Conservation (phyloP, 2,329 filamentous ascomycete genomes). For the Westerdykella sp. region DNA sequence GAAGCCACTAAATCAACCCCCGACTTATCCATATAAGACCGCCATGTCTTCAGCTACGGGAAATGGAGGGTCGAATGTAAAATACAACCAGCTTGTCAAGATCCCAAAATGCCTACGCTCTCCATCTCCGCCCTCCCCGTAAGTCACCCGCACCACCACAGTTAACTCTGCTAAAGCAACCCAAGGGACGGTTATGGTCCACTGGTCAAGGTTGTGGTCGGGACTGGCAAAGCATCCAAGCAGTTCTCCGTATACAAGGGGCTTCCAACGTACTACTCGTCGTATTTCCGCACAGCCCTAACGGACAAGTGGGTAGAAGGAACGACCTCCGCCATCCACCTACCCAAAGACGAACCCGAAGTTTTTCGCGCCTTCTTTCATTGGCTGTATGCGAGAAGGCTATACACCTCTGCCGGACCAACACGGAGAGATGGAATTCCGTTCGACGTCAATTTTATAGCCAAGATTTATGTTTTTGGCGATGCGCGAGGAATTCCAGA, state of each 20-base stretch:
- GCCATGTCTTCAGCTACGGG: too few relatives aligned
- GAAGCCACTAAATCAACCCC: too few relatives aligned
- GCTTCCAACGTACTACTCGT: constrained; percentile 14
- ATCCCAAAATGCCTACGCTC: too few relatives aligned
- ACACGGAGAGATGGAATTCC: neutral
- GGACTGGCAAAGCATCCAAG: neutral
- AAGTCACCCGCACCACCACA: too few relatives aligned
- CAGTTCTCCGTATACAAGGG: constrained; percentile 12
- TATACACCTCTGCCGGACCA: neutral
- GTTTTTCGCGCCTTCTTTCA: constrained; percentile 8
- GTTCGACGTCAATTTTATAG: neutral
- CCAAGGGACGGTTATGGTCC: neutral
- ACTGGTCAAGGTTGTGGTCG: constrained; percentile 4
- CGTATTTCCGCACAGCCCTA: constrained; percentile 14
- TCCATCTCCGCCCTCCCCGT: too few relatives aligned
- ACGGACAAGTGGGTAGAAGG: constrained; percentile 8
- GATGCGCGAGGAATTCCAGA: neutral
- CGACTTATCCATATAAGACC: too few relatives aligned
- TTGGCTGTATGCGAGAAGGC: constrained; percentile 11
- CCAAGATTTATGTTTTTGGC: neutral
- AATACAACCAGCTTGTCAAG: too few relatives aligned
- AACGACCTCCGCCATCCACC: constrained; percentile 1
- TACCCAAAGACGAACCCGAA: constrained; percentile 7
- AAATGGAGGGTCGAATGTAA: too few relatives aligned
- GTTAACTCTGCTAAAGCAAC: too few relatives aligned